phyloP scores from a whole-genome alignment of 139 green algal species.

The Marvania coccoides region DNA sequence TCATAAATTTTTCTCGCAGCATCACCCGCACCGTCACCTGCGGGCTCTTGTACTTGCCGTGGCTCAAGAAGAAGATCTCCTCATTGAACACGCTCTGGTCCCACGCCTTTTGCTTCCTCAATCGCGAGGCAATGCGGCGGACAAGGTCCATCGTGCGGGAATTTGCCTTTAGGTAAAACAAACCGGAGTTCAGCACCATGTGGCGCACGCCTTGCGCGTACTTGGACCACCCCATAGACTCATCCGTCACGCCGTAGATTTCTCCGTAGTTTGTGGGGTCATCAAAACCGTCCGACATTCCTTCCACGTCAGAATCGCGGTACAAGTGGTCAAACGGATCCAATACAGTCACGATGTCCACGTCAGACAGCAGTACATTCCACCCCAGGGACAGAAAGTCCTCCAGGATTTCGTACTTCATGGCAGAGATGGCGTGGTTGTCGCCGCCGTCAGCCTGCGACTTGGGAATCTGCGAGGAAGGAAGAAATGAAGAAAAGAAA shows the following conservation, averaged over 20 bases:
- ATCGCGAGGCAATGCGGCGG: conserved; percentile 48
- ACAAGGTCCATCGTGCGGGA: conserved; percentile 53
- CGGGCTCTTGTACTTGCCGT: conserved; percentile 64
- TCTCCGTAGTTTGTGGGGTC: conserved; percentile 73
- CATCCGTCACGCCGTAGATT: conserved; percentile 83
- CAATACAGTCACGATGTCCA: conserved; percentile 74
- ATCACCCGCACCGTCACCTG: conserved; percentile 65
- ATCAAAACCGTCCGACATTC: conserved; percentile 68
- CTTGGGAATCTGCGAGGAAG: conserved; percentile 22
- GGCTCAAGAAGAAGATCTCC: conserved; percentile 81
- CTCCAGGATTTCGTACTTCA: conserved; percentile 87
- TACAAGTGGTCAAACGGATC: conserved; percentile 64
- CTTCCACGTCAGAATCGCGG: conserved; percentile 62
- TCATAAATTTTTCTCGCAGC: conserved; percentile 80
- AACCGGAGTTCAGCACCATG: conserved; percentile 64
- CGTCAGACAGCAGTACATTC: conserved; percentile 83
- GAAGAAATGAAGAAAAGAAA: background rate
- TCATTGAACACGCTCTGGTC: conserved; percentile 87
- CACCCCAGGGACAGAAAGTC: conserved; percentile 86
- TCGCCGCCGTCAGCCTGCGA: conserved; percentile 51
- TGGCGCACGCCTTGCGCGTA: conserved; percentile 41
- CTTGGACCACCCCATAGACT: conserved; percentile 79
- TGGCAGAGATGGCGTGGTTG: conserved; percentile 69
- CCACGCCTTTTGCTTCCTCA: conserved; percentile 73
- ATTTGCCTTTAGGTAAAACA: conserved; percentile 79